These are phyloP conservation scores for Rhizophagus sp. DNA, from an alignment of 192 early-diverging fungal genomes.

Conservation along the genomic window DNA sequence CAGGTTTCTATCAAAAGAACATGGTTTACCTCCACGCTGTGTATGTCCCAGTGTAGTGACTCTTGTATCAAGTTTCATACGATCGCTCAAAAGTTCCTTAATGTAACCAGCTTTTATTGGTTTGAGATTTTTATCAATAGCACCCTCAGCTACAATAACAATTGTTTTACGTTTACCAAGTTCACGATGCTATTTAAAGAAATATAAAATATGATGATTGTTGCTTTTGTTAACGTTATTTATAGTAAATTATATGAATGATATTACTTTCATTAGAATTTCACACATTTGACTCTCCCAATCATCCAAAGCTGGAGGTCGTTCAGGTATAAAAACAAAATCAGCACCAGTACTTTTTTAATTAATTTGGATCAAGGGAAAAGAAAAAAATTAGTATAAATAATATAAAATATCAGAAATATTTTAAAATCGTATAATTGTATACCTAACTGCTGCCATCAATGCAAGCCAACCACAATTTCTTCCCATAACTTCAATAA, in stretches of 20 bases:
- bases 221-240: neutral
- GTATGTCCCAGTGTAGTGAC: slow-evolving; percentile 95
- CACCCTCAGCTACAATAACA: slow-evolving; percentile 95
- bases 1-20: slow-evolving; percentile 89
- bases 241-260: slow-evolving; percentile 12
- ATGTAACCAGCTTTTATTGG: slow-evolving; percentile 88
- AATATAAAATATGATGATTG: neutral
- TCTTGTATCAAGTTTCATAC: slow-evolving; percentile 86
- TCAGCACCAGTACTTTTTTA: slow-evolving; percentile 79
- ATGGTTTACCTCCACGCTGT: slow-evolving; percentile 91
- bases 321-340: slow-evolving; percentile 94
- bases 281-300: slow-evolving; percentile 92
- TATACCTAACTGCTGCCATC: slow-evolving; percentile 72
- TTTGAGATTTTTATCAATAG: slow-evolving; percentile 84
- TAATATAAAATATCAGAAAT: neutral
- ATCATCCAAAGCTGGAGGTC: slow-evolving; percentile 81
- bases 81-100: slow-evolving; percentile 75
- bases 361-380: too few relatives aligned
- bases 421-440: neutral
- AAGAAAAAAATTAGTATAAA: neutral
- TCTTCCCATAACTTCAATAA: slow-evolving; percentile 98
- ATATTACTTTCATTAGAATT: slow-evolving; percentile 56
- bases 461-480: slow-evolving; percentile 96
- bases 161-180: slow-evolving; percentile 91
- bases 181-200: slow-evolving; percentile 58